Conservation (phyloP, 139 green algal genomes). For the Protoeuglena noctilucae region DNA sequence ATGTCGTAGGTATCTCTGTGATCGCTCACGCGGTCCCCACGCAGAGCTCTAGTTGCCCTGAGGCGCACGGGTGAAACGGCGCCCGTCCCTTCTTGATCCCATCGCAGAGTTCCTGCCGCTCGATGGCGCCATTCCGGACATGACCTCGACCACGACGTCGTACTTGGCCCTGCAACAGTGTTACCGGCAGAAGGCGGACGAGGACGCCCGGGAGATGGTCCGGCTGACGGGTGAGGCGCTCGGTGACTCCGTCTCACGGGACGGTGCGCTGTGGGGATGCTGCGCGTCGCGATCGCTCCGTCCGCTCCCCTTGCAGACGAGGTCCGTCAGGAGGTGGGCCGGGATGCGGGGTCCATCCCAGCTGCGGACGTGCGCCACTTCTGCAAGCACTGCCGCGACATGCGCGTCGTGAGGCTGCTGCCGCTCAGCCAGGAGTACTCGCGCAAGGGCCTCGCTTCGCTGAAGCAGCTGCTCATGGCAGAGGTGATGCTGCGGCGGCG, state of each 20-base stretch:
- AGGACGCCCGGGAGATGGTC: constrained; percentile 28
- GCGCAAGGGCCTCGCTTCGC: no score
- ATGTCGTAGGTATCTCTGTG: no score
- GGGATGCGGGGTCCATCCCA: constrained; percentile 23
- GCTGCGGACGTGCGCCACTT: constrained; percentile 33
- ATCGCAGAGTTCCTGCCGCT: constrained; percentile 24
- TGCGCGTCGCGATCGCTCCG: no score
- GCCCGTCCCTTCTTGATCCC: no score
- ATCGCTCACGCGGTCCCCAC: no score
- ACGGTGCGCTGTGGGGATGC: no score
- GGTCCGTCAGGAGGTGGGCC: constrained; percentile 18
- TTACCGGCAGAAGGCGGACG: constrained; percentile 47
- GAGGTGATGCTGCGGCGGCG: no score
- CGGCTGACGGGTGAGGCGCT: background rate
- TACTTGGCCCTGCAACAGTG: constrained; percentile 71
- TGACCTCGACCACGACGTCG: constrained; percentile 75
- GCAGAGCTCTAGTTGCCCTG: no score
- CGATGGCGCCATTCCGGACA: constrained; percentile 83
- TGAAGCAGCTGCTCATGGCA: background rate
- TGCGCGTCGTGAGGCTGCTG: constrained; percentile 32
- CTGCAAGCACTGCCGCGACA: constrained; percentile 63
- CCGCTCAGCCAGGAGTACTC: background rate
- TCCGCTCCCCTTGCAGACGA: background rate
- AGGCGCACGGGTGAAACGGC: no score
- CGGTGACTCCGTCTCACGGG: no score